These are phyloP conservation scores for Agroathelia rolfsii DNA, from an alignment of 1,284 basidiomycete genomes.

Conservation along the genomic window DNA sequence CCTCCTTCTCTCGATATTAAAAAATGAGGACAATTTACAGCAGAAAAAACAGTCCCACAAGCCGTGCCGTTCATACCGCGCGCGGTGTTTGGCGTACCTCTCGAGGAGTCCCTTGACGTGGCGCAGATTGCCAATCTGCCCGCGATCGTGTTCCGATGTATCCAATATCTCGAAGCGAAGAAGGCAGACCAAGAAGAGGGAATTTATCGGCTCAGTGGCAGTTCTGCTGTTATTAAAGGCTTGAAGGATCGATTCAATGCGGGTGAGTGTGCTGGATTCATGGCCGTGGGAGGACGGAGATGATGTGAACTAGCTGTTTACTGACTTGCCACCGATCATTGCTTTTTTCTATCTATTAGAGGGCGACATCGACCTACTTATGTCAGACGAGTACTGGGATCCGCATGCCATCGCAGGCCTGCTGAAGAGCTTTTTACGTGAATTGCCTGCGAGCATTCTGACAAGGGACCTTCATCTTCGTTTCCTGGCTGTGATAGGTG, in stretches of 20 bases:
- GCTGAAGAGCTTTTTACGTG: conserved; percentile 84
- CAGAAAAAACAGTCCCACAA: conserved; percentile 30
- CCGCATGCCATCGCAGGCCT: conserved; percentile 91
- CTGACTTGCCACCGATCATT: conserved; percentile 7
- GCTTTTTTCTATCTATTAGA: conserved; percentile 35
- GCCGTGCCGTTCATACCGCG: conserved; percentile 40
- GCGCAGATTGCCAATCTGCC: conserved; percentile 86
- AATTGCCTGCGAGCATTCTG: conserved; percentile 82
- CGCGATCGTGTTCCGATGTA: conserved; percentile 89
- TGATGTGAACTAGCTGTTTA: too few relatives aligned
- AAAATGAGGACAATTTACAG: conserved; percentile 16
- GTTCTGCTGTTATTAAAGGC: conserved; percentile 88
- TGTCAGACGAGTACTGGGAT: conserved; percentile 86
- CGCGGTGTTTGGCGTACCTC: conserved; percentile 83
- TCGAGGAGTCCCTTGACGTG: conserved; percentile 83
- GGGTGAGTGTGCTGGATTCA: conserved; percentile 37
- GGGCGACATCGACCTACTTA: conserved; percentile 83
- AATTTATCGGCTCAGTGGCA: conserved; percentile 91
- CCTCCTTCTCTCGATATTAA: conserved; percentile 1
- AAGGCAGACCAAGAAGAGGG: conserved; percentile 95
- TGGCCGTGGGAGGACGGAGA: neutral
- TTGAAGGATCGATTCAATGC: conserved; percentile 89
- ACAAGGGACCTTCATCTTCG: conserved; percentile 84
- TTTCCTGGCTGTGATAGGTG: conserved; percentile 88
- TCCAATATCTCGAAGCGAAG: conserved; percentile 84